Evolutionary conservation across 495 filamentous ascomycete genomes (phyloP), one percentile per base, ranked within the genome.

Genomic region (Aspergillus sclerotiicarbonarius): DNA sequence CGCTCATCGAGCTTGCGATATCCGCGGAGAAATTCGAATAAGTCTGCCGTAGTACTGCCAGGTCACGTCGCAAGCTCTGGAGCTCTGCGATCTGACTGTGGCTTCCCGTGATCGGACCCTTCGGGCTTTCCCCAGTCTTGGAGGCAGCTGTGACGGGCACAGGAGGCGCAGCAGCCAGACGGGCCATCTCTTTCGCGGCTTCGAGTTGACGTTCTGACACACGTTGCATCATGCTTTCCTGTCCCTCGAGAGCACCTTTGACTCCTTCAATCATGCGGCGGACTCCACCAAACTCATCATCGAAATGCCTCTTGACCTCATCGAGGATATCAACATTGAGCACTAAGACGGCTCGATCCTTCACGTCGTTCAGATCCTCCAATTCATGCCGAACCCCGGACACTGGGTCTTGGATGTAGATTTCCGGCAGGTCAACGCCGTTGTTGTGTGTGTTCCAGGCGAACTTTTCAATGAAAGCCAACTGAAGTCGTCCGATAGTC

Each of bases 401-500:
- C 10, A 96, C 81, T 6, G 93, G 86, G 70, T 98, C 94, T 71
- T 98, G 95, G 39, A 98, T 92, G 70, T 98, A 96, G 30, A 98
- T 96, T 64, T 98, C 94, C 0, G 94, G 94, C 30, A 98, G 77
- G 65, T 98, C 94, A 12, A 84, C 86, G 20, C 95, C 94, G 67
- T 98, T 93, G 63, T 87, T 90, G 61, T 96, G 93, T 1, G 92
- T 96, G 62, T 94, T 97, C 91, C 96, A 98, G 7, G 92, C 91
- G 65, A 98, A 98, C 64, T 97, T 98, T 61, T 98, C 95, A 62
- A 98, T 98, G 70, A 98, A 98, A n/a, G 93, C 92, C 32, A 98
- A 81, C 66, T 98, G 94, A 55, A 98, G 74, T 10, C 91, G 83
- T 9, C 89, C 90, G 53, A 96, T 86, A 18, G 92, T 91, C 15